Conservation (phyloP, 331 rosid genomes). For the Stylosanthes scabra region DNA sequence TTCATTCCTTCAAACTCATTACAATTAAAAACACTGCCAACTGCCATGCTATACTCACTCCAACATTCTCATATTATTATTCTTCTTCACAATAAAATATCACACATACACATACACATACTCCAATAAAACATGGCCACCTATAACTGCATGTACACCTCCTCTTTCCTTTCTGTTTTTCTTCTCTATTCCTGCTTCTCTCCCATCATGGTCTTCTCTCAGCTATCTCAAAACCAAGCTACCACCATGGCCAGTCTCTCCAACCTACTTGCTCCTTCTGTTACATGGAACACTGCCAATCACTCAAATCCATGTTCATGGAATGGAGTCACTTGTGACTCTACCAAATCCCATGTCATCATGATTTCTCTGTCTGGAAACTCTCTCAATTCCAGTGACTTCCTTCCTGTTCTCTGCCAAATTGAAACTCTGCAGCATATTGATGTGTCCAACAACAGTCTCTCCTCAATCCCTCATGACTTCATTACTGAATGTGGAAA, state of each 20-base stretch:
- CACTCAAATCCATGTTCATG: slow-evolving; percentile 67
- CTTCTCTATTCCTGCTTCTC: slow-evolving; percentile 42
- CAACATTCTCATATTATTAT: not conserved
- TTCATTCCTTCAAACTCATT: not conserved
- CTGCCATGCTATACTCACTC: not conserved
- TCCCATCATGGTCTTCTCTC: slow-evolving; percentile 53
- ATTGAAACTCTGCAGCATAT: slow-evolving; percentile 62
- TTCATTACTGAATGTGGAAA: slow-evolving; percentile 67
- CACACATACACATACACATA: not conserved
- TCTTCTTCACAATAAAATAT: too few species aligned
- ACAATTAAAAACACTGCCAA: not conserved
- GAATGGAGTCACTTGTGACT: slow-evolving; percentile 63
- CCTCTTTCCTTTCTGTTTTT: slow-evolving; percentile 31
- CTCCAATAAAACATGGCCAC: slow-evolving; percentile 45
- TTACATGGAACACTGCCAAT: slow-evolving; percentile 39
- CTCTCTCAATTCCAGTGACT: slow-evolving; percentile 47
- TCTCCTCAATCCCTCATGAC: slow-evolving; percentile 52
- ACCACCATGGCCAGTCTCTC: slow-evolving; percentile 50
- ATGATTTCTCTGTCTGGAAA: slow-evolving; percentile 42
- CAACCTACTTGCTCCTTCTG: slow-evolving; percentile 2
- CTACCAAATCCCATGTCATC: slow-evolving; percentile 39
- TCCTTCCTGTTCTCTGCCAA: slow-evolving; percentile 59
- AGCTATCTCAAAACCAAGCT: slow-evolving; percentile 55
- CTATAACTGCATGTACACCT: slow-evolving; percentile 37
- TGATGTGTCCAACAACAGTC: slow-evolving; percentile 52